Conservation (phyloP, 2,329 filamentous ascomycete species). For the Aspergillus novofumigatus region DNA sequence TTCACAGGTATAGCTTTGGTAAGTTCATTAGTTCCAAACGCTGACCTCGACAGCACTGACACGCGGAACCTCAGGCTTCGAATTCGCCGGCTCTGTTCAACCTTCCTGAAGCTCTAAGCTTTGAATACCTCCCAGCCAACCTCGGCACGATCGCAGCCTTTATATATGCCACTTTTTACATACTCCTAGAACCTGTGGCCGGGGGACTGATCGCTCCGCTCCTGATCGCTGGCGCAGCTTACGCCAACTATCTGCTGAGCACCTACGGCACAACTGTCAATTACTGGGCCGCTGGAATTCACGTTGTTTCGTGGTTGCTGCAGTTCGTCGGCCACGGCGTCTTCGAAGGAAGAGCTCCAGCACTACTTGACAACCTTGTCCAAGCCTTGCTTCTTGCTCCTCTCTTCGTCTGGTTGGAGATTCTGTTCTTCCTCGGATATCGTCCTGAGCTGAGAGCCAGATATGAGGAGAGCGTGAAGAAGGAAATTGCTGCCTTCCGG, state of each 20-base stretch:
- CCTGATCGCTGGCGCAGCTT: slow-evolving; percentile 70
- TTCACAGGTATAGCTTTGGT: slow-evolving; percentile 58
- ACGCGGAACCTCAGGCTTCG: slow-evolving; percentile 44
- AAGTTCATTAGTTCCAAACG: slow-evolving; percentile 24
- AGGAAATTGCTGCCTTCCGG: slow-evolving; percentile 72
- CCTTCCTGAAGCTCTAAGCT: slow-evolving; percentile 50
- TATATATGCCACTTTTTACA: slow-evolving; percentile 73
- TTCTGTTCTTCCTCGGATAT: slow-evolving; percentile 87
- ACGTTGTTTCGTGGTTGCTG: slow-evolving; percentile 74
- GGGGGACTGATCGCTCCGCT: slow-evolving; percentile 72
- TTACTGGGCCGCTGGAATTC: slow-evolving; percentile 63
- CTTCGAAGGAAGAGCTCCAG: slow-evolving; percentile 84
- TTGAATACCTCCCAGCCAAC: slow-evolving; percentile 58
- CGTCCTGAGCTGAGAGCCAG: slow-evolving; percentile 79
- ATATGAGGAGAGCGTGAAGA: slow-evolving; percentile 69
- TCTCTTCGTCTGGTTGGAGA: slow-evolving; percentile 95
- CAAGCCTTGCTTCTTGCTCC: slow-evolving; percentile 91
- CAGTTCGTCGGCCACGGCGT: slow-evolving; percentile 90
- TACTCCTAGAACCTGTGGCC: slow-evolving; percentile 90
- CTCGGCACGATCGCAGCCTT: slow-evolving; percentile 54
- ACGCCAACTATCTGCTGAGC: slow-evolving; percentile 68
- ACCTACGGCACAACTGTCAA: slow-evolving; percentile 59
- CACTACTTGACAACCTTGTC: slow-evolving; percentile 82
- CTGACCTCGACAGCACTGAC: not conserved
- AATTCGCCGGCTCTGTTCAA: slow-evolving; percentile 52